Conservation (phyloP, 345 rosid species). For the Citropsis articulata region DNA sequence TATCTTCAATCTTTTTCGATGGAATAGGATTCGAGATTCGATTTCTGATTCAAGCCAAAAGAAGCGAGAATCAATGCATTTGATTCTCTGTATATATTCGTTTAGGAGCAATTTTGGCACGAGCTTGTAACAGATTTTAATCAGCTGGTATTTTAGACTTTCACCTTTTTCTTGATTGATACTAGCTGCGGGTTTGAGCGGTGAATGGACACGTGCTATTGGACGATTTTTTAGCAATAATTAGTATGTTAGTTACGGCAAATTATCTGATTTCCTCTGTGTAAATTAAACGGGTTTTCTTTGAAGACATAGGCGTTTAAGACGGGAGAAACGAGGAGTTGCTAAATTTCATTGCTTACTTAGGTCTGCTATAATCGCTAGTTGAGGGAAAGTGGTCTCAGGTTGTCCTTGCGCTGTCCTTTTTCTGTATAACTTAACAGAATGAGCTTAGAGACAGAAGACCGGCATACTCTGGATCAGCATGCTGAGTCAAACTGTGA, state of each 20-base stretch:
- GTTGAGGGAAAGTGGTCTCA: background rate
- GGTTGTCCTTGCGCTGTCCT: background rate
- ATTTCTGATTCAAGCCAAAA: background rate
- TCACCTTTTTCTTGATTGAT: slow-evolving; percentile 5
- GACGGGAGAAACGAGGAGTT: slow-evolving; percentile 6
- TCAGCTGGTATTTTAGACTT: slow-evolving; percentile 8
- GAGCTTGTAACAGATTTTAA: slow-evolving; percentile 22
- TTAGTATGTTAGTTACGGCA: background rate
- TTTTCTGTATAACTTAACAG: slow-evolving; percentile 20
- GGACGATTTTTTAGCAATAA: slow-evolving; percentile 13
- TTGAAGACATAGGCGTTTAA: slow-evolving; percentile 14
- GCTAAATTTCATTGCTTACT: slow-evolving; percentile 1
- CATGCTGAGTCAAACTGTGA: slow-evolving; percentile 32
- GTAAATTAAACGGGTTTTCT: slow-evolving; percentile 2
- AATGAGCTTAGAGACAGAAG: slow-evolving; percentile 70
- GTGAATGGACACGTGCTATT: slow-evolving; percentile 9
- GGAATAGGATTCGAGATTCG: slow-evolving; percentile 6
- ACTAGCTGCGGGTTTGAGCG: slow-evolving; percentile 19
- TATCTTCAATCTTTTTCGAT: slow-evolving; percentile 16
- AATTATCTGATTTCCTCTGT: background rate
- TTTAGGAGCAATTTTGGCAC: slow-evolving; percentile 14
- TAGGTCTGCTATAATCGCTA: background rate
- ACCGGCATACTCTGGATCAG: slow-evolving; percentile 36
- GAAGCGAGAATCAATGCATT: background rate
- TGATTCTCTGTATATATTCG: slow-evolving; percentile 8